Conservation (phyloP, 768 basidiomycete genomes). For the Harrya chromipes region DNA sequence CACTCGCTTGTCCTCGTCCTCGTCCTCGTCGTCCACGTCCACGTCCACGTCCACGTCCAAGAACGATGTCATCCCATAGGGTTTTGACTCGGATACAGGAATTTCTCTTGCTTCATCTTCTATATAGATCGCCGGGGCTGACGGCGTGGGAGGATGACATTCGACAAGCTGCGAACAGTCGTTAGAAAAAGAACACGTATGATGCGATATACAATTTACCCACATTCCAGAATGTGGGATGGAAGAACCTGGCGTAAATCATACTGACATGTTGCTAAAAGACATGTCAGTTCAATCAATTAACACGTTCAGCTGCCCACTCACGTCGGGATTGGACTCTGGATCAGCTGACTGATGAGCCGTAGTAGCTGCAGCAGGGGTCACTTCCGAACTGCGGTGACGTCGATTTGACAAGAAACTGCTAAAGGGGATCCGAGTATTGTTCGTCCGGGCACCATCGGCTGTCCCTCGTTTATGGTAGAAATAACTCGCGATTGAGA, state of each 20-base stretch:
- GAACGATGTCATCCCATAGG: not conserved
- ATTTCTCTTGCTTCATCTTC: slow-evolving; percentile 15
- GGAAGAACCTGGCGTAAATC: slow-evolving; percentile 22
- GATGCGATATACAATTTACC: not conserved
- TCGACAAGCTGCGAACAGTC: slow-evolving; percentile 10
- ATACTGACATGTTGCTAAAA: slow-evolving; percentile 15
- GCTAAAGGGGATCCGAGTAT: slow-evolving; percentile 4
- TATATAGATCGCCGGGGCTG: slow-evolving; percentile 19
- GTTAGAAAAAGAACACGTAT: not conserved
- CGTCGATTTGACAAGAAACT: slow-evolving; percentile 10
- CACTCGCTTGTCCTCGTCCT: not conserved
- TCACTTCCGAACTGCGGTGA: not conserved
- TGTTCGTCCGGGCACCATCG: not conserved
- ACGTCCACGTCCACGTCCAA: slow-evolving; percentile 2
- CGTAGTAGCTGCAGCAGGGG: not conserved
- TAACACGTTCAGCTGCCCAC: not conserved
- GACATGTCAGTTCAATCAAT: not conserved
- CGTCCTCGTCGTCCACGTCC: slow-evolving; percentile 2
- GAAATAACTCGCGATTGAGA: slow-evolving; percentile 17
- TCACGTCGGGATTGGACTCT: slow-evolving; percentile 12
- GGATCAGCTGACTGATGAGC: slow-evolving; percentile 1
- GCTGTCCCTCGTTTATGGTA: slow-evolving; percentile 4
- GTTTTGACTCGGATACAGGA: slow-evolving; percentile 1
- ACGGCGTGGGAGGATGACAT: slow-evolving; percentile 15
- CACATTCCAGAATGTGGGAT: slow-evolving; percentile 24